Evolutionary conservation across 148 eudicot species (phyloP).

Genomic region (Fagopyrum tataricum): DNA sequence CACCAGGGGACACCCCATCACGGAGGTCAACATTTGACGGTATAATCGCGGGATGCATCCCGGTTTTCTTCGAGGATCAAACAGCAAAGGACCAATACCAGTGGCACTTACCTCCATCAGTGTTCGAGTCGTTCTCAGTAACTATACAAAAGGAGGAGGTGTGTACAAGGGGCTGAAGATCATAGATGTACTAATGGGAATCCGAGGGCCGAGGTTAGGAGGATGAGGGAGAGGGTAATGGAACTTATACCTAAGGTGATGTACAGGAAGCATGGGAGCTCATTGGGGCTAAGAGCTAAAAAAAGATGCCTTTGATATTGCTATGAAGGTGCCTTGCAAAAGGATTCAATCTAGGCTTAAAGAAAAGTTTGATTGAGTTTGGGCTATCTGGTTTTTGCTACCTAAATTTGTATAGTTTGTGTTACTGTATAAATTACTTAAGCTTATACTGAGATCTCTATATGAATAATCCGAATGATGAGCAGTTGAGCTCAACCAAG

Average conservation of each 20-base stretch:
- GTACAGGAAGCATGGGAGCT: conserved; percentile 87
- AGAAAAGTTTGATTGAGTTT: conserved; percentile 18
- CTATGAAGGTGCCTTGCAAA: conserved; percentile 57
- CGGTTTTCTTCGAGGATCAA: conserved; percentile 84
- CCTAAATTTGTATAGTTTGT: conserved; percentile 9
- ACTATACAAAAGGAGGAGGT: conserved; percentile 79
- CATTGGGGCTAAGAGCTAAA: conserved; percentile 67
- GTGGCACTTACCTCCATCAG: conserved; percentile 68
- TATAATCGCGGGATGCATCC: conserved; percentile 81
- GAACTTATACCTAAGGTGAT: conserved; percentile 67
- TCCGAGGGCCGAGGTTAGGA: conserved; percentile 64
- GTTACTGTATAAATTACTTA: background rate
- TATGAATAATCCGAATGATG: background rate
- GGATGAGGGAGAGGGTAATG: conserved; percentile 73
- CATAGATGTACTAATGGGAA: conserved; percentile 59
- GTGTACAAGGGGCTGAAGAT: conserved; percentile 74
- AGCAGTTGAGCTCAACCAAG: background rate
- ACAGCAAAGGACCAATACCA: conserved; percentile 57
- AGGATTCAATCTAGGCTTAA: conserved; percentile 58
- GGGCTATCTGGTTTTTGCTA: background rate
- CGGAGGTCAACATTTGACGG: conserved; percentile 77
- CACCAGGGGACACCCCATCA: conserved; percentile 89
- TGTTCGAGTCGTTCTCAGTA: conserved; percentile 60
- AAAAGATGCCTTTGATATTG: conserved; percentile 90
- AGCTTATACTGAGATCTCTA: background rate